Percentiles rank a stretch among this genome's conserved stretches.
Evolutionary conservation across 2,329 filamentous ascomycete species (phyloP).

Genomic region (Neonectria magnoliae): DNA sequence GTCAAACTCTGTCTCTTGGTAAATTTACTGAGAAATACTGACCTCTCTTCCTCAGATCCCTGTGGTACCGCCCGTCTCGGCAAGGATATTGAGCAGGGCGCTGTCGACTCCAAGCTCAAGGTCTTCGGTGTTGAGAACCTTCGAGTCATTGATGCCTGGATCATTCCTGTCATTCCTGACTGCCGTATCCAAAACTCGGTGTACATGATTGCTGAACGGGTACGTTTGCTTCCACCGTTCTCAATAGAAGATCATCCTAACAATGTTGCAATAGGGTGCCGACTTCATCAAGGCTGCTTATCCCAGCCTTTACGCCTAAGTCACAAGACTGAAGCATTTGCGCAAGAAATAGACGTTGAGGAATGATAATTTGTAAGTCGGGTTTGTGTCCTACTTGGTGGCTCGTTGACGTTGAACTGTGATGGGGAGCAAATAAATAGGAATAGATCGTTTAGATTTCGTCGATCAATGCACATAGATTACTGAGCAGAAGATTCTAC

Average conservation of each 20-base stretch:
- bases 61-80: conserved; percentile 65
- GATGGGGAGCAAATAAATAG: neutral
- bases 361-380: neutral
- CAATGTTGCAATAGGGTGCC: conserved; percentile 16
- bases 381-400: neutral
- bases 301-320: conserved; percentile 2
- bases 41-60: conserved; percentile 50
- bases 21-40: neutral
- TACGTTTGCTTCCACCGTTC: neutral
- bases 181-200: conserved; percentile 69
- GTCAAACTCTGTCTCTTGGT: conserved; percentile 6
- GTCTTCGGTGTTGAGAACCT: conserved; percentile 65
- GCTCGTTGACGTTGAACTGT: neutral
- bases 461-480: too few species aligned
- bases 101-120: conserved; percentile 60
- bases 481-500: too few species aligned
- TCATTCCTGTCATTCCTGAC: conserved; percentile 65
- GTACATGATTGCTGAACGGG: conserved; percentile 69
- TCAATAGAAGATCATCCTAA: neutral
- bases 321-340: too few species aligned
- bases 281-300: conserved; percentile 21
- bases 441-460: neutral
- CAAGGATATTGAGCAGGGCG: conserved; percentile 60
- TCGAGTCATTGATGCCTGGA: conserved; percentile 64
- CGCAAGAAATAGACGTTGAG: neutral